Conservation (phyloP, 2,329 filamentous ascomycete genomes). For the Basipetospora chlamydospora region DNA sequence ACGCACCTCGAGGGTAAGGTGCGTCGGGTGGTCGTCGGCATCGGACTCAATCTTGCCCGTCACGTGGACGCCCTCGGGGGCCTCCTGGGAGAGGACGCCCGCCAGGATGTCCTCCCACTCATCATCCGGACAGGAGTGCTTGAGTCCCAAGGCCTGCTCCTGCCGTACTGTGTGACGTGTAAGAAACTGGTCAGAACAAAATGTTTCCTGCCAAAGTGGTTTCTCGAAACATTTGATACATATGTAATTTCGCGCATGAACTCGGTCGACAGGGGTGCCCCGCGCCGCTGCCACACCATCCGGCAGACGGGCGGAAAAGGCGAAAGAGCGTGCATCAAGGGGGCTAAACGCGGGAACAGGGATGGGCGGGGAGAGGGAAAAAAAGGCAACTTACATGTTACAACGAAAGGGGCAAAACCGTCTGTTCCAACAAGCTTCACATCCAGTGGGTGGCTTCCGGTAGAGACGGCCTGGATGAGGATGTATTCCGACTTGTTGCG, state of each 20-base stretch:
- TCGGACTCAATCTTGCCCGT: slow-evolving; percentile 38
- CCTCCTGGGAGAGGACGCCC: slow-evolving; percentile 37
- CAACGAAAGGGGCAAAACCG: slow-evolving; percentile 43
- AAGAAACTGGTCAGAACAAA: neutral
- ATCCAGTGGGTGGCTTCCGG: slow-evolving; percentile 40
- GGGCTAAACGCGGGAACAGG: neutral
- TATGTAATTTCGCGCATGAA: slow-evolving; percentile 3
- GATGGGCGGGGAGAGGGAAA: neutral
- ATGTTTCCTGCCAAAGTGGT: too few species aligned
- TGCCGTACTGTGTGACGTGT: slow-evolving; percentile 25
- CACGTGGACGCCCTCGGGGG: slow-evolving; percentile 39
- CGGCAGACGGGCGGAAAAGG: neutral
- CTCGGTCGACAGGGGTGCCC: neutral
- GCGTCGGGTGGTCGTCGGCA: slow-evolving; percentile 23
- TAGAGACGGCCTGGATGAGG: slow-evolving; percentile 43
- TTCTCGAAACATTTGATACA: slow-evolving; percentile 2
- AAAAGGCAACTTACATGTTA: slow-evolving; percentile 33
- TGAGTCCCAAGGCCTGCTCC: slow-evolving; percentile 35
- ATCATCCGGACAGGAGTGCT: slow-evolving; percentile 24
- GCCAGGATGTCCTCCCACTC: slow-evolving; percentile 54
- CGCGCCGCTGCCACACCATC: neutral
- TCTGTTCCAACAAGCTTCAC: slow-evolving; percentile 56
- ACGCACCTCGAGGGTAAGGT: slow-evolving; percentile 41
- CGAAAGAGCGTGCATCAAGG: neutral
- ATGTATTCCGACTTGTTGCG: slow-evolving; percentile 38